These are phyloP conservation scores for Yarrowia galli DNA, from an alignment of 1,139 yeast genomes.

Conservation along the genomic window DNA sequence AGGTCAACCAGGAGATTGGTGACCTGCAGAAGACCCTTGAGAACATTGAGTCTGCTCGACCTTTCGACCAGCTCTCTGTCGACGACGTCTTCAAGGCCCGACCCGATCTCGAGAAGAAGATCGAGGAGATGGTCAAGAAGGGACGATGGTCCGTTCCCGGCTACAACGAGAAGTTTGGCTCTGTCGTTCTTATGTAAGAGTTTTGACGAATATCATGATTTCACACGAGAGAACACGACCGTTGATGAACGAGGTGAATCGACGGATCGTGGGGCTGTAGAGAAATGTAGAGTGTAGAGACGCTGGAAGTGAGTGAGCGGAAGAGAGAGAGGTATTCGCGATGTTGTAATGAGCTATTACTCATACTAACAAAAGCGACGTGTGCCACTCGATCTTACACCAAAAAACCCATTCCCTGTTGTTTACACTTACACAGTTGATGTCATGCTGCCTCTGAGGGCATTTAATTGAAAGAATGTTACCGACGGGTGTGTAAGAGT, in stretches of 20 bases:
- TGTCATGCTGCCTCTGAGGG: too few species aligned
- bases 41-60: conserved; percentile 96
- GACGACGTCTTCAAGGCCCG: conserved; percentile 94
- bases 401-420: too few species aligned
- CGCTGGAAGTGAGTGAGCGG: too few species aligned
- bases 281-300: too few species aligned
- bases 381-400: too few species aligned
- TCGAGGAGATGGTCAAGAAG: conserved; percentile 91
- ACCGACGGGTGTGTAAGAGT: too few species aligned
- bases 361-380: too few species aligned
- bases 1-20: conserved; percentile 83
- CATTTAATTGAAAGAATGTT: too few species aligned
- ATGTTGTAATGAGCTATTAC: too few species aligned
- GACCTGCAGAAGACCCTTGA: conserved; percentile 86
- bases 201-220: conserved; percentile 5
- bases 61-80: conserved; percentile 94
- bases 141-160: conserved; percentile 99
- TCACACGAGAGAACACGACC: not conserved
- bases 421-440: too few species aligned
- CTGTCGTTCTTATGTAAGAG: conserved; percentile 86
- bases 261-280: too few species aligned
- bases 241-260: not conserved
- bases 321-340: too few species aligned
- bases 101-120: conserved; percentile 98
- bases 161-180: conserved; percentile 96